These are phyloP conservation scores for Arachis stenosperma DNA, from an alignment of 306 rosid genomes.

Conservation along the genomic window DNA sequence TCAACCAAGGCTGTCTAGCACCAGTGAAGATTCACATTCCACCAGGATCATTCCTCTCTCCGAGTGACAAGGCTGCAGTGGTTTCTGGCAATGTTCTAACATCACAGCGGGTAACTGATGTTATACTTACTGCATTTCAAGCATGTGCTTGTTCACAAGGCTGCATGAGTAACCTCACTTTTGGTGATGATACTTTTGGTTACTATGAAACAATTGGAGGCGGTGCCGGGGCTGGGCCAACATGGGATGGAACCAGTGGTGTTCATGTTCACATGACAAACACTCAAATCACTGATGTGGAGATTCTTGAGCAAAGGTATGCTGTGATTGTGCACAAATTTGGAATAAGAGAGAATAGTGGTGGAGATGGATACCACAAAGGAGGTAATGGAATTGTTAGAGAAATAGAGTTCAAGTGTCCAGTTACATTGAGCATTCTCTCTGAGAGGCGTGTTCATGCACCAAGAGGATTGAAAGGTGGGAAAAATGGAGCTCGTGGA, in stretches of 20 bases:
- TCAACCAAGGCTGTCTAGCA: constrained; percentile 96
- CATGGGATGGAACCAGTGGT: constrained; percentile 93
- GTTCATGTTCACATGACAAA: constrained; percentile 96
- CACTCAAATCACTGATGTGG: constrained; percentile 89
- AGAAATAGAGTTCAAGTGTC: constrained; percentile 83
- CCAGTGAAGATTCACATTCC: constrained; percentile 91
- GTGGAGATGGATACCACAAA: constrained; percentile 70
- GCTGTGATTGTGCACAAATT: constrained; percentile 81
- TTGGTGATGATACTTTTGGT: constrained; percentile 90
- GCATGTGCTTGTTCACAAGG: constrained; percentile 99
- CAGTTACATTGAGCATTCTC: constrained; percentile 75
- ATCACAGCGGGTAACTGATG: constrained; percentile 92
- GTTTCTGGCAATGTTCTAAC: constrained; percentile 93
- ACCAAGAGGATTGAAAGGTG: constrained; percentile 87
- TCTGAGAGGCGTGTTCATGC: constrained; percentile 94
- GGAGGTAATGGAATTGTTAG: constrained; percentile 89
- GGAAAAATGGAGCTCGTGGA: constrained; percentile 75
- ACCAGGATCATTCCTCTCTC: constrained; percentile 87
- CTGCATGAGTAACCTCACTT: constrained; percentile 94
- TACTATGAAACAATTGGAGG: constrained; percentile 97
- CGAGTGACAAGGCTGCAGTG: constrained; percentile 87
- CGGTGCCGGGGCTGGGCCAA: constrained; percentile 93
- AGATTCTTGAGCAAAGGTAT: constrained; percentile 90
- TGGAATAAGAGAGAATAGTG: constrained; percentile 75
- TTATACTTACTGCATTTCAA: constrained; percentile 82